Conservation (phyloP, 2,329 filamentous ascomycete genomes). For the Pseudomassariella vexata region DNA sequence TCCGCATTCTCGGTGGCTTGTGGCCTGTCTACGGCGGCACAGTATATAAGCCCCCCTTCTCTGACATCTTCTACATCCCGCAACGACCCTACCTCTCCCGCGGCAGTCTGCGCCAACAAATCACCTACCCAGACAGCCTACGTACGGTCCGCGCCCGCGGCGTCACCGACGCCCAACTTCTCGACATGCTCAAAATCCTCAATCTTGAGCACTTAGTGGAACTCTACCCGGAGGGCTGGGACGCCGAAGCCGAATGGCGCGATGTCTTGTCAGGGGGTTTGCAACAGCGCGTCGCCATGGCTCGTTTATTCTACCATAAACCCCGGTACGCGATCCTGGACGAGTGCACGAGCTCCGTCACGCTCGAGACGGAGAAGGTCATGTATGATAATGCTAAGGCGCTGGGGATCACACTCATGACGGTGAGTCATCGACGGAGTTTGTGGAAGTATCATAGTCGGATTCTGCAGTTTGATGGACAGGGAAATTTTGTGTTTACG, state of each 20-base stretch:
- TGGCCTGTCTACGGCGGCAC: constrained; percentile 97
- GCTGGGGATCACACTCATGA: constrained; percentile 92
- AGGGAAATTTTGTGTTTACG: constrained; percentile 87
- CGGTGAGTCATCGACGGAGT: constrained; percentile 83
- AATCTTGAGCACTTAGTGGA: constrained; percentile 80
- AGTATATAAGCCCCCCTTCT: constrained; percentile 84
- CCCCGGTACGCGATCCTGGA: constrained; percentile 94
- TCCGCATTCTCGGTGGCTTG: constrained; percentile 90
- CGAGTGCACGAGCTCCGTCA: constrained; percentile 94
- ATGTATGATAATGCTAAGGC: constrained; percentile 98
- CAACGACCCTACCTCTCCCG: constrained; percentile 90
- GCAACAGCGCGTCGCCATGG: constrained; percentile 96
- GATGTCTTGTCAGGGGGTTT: constrained; percentile 88
- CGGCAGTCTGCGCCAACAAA: constrained; percentile 89
- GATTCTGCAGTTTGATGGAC: constrained; percentile 94
- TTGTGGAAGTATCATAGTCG: constrained; percentile 95
- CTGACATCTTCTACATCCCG: constrained; percentile 96
- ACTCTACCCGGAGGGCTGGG: constrained; percentile 73
- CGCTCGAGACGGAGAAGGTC: constrained; percentile 84
- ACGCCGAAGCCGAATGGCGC: constrained; percentile 93
- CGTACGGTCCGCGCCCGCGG: constrained; percentile 82
- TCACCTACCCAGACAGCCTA: constrained; percentile 89
- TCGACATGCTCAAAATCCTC: constrained; percentile 69
- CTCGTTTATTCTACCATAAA: constrained; percentile 86
- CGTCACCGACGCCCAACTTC: constrained; percentile 74